Conservation (phyloP, 768 basidiomycete species). For the Lactifluus rugatus region DNA sequence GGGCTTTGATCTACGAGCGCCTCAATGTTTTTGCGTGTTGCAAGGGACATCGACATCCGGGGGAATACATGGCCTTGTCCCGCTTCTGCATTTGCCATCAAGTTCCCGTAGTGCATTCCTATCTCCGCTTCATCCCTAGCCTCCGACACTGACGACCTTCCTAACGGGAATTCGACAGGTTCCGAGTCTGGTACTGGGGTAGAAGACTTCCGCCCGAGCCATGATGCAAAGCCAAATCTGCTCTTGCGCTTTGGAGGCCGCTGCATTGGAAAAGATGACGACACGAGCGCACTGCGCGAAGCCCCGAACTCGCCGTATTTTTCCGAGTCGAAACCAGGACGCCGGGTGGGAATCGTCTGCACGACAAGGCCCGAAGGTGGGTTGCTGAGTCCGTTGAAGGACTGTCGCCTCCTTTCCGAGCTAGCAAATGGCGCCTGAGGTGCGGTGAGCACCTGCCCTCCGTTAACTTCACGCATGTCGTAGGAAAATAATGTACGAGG, state of each 20-base stretch:
- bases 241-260: constrained; percentile 52
- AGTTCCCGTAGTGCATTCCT: constrained; percentile 43
- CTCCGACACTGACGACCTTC: constrained; percentile 26
- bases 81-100: constrained; percentile 38
- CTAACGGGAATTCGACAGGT: constrained; percentile 20
- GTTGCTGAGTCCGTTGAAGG: constrained; percentile 56
- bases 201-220: constrained; percentile 51
- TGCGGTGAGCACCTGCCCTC: constrained; percentile 44
- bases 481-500: constrained; percentile 60
- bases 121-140: constrained; percentile 33
- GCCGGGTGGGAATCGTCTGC: constrained; percentile 37
- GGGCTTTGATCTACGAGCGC: constrained; percentile 76
- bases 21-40: constrained; percentile 63
- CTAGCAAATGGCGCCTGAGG: constrained; percentile 56
- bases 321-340: constrained; percentile 20
- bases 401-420: constrained; percentile 56
- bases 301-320: constrained; percentile 66
- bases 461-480: constrained; percentile 43
- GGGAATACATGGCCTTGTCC: constrained; percentile 30
- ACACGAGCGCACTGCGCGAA: constrained; percentile 49
- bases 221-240: constrained; percentile 56
- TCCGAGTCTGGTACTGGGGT: constrained; percentile 14
- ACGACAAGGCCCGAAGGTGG: constrained; percentile 41
- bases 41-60: constrained; percentile 44
- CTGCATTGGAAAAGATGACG: constrained; percentile 9